Evolutionary conservation across 1,284 basidiomycete genomes (phyloP), one percentile per base, ranked within the genome.

Genomic region (Microbotryum silenes-acaulis): DNA sequence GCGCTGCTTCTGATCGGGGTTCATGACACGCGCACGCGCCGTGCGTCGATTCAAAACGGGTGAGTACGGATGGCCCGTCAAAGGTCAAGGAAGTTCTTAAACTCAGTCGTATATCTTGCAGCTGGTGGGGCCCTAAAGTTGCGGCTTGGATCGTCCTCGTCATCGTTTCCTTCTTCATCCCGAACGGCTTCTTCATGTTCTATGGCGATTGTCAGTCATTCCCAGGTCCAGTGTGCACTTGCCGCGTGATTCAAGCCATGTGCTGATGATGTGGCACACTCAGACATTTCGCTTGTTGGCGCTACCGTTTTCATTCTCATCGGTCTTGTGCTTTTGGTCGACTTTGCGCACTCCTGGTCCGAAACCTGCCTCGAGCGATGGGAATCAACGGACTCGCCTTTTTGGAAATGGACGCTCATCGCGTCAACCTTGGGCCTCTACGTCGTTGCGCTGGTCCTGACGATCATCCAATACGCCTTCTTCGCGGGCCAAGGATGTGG

Each of bases 121-220:
- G 90, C 31, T 99, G 93, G 93, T 99, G 94, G 94, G 94, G 94
- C 44, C 93, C 92, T 16, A 99, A 99, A 75, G 85, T 91, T 44
- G 79, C 97, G 53, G 79, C 88, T 6, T 93, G 90, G 90, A 72
- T 92, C 29, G 70, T 88, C 60, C 81, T 94, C 57, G 78, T 94
- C 62, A 78, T 82, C 51, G 75, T 89, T 29, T 88, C 87, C 6
- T 99, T 98, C 81, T 86, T 94, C 75, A 88, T 94, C 48, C 91
- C 91, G 0, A 94, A 94, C 72, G 85, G 82, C 55, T 93, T 96
- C 81, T 93, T 94, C 77, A 89, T 94, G 76, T 88, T 94, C 75
- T 97, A 85, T 91, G 93, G 92, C 54, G 93, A 94, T 72, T 97
- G 94, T 74, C 78, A 94, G 66, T 81, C 18, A 56, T 45, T 10